Evolutionary conservation across 148 eudicot genomes (phyloP), one percentile per base, ranked within the genome.

Genomic region (Nepenthes mirabilis): DNA sequence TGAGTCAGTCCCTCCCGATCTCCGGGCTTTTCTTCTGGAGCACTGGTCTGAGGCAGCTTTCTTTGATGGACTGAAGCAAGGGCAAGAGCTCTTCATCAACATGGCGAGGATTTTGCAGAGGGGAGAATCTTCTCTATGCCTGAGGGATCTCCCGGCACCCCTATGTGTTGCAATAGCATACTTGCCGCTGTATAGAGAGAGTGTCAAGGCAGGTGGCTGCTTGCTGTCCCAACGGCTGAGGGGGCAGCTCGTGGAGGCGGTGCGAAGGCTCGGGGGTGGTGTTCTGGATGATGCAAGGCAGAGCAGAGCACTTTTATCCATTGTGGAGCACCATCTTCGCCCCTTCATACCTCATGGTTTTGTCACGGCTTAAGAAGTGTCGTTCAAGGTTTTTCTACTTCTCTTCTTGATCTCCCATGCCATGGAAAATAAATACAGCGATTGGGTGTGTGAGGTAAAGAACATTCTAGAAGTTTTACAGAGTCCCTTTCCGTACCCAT

Each of bases 181-280:
- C 77, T 55, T 93, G 81, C 96, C 96, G 0, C 66, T 93, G 85
- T 89, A 93, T 69, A 86, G 95, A 59, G 89, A 86, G 65, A 73
- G 95, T 62, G 76, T 82, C 11, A 63, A 65, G 81, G 82, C 78
- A 2, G 84, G 96, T 5, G 96, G 98, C 5, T 71, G 81, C 63
- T 74, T 93, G 84, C 63, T 93, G 56, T 79, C 98, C 0, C 98
- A 93, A 55, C 64, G 77, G 56, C 75, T 86, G 33, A 77, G 96
- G 67, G 98, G 98, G 14, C 79, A 88, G 70, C 88, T 88, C 10
- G 80, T 93, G 52, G 91, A 88, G 63, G 98, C 96, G 2, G 89
- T 81, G 2, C 79, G 77, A 47, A 75, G 95, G 81, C 80, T 93
- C 1, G 84, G 77, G 45, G 81, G 76, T 6, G 77, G 67, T 53